Conservation (phyloP, 495 filamentous ascomycete species). For the Ramalina intermedia region DNA sequence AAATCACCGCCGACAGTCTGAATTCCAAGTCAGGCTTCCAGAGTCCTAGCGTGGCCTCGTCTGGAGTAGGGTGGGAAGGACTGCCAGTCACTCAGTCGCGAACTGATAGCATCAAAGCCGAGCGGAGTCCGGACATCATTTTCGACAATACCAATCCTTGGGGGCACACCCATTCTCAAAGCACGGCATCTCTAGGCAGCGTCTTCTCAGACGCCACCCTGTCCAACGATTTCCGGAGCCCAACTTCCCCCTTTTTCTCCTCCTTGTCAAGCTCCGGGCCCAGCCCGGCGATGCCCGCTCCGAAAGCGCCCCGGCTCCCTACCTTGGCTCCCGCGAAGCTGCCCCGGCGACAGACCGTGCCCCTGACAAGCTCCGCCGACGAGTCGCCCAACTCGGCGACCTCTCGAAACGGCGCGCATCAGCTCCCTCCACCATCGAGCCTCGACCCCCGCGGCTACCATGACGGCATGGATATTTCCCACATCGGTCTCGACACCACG, state of each 20-base stretch:
- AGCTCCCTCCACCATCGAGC: conserved; percentile 55
- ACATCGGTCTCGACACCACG: conserved; percentile 38
- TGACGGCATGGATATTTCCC: conserved; percentile 36
- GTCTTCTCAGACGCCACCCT: conserved; percentile 46
- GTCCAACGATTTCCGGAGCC: conserved; percentile 64
- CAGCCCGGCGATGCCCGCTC: conserved; percentile 53
- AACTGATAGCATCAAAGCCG: conserved; percentile 48
- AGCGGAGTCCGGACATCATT: conserved; percentile 35
- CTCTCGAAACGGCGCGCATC: conserved; percentile 43
- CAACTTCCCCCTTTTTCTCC: conserved; percentile 76
- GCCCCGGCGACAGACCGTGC: conserved; percentile 86
- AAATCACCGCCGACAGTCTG: conserved; percentile 24
- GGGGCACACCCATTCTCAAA: conserved; percentile 44
- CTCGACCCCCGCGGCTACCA: conserved; percentile 24
- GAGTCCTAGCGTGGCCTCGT: conserved; percentile 58
- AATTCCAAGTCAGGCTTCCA: conserved; percentile 44
- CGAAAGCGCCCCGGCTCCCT: conserved; percentile 43
- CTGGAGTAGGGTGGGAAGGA: conserved; percentile 47
- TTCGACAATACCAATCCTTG: conserved; percentile 33
- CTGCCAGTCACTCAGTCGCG: conserved; percentile 46
- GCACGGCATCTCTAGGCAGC: conserved; percentile 42
- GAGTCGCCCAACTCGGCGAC: conserved; percentile 53
- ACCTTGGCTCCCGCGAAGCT: conserved; percentile 39
- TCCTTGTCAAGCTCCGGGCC: conserved; percentile 49
- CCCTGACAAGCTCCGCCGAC: conserved; percentile 46